These are phyloP conservation scores for Trifolium subterraneum DNA, from an alignment of 306 rosid genomes.

Conservation along the genomic window DNA sequence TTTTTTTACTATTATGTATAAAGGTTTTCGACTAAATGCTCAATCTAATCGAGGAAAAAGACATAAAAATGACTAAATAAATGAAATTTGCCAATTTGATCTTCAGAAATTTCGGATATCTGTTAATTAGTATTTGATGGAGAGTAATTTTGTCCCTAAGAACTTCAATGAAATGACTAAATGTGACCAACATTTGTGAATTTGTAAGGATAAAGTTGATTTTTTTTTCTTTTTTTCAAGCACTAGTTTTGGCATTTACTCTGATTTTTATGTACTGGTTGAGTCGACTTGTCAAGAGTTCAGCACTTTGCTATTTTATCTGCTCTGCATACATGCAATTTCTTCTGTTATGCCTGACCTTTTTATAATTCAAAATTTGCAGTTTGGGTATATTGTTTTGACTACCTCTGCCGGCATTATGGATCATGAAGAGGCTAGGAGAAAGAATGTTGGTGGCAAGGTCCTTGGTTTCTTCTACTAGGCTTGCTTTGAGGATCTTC, in stretches of 20 bases:
- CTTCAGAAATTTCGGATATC: no score
- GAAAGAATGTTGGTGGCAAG: slow-evolving; percentile 17
- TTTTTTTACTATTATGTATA: background rate
- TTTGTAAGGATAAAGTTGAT: background rate
- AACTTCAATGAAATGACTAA: background rate
- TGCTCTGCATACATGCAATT: background rate
- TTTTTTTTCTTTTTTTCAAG: background rate
- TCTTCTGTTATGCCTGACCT: background rate
- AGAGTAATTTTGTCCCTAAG: no score
- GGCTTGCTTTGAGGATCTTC: background rate
- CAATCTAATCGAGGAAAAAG: background rate
- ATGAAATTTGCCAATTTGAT: no score
- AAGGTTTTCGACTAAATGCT: background rate
- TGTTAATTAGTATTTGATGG: no score
- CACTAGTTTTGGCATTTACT: background rate
- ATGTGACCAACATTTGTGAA: background rate
- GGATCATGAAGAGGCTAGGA: slow-evolving; percentile 21
- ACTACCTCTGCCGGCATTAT: slow-evolving; percentile 18
- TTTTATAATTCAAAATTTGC: background rate
- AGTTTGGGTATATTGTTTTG: slow-evolving; percentile 15
- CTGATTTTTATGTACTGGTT: background rate
- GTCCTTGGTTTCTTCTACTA: slow-evolving; percentile 11
- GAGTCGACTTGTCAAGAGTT: background rate
- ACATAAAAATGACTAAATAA: background rate
- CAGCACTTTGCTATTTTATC: no score